Conservation (phyloP, 1,284 basidiomycete species). For the Naganishia albida region DNA sequence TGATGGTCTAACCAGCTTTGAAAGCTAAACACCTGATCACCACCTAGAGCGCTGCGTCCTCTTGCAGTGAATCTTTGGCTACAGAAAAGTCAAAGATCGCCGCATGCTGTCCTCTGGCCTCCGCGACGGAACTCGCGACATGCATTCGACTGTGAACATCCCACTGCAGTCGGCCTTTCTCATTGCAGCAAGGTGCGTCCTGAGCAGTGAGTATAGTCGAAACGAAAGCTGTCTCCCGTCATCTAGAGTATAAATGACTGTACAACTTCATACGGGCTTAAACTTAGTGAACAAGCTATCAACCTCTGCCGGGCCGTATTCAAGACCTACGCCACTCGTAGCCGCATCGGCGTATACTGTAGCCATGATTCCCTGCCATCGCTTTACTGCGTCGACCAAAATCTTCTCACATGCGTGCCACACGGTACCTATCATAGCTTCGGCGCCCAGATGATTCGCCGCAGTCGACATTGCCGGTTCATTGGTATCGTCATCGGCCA, state of each 20-base stretch:
- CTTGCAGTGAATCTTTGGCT: no score
- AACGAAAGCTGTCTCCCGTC: no score
- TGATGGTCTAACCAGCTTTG: not conserved
- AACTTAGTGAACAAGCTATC: slow-evolving; percentile 66
- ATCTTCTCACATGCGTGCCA: slow-evolving; percentile 88
- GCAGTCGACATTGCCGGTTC: not conserved
- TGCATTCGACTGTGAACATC: no score
- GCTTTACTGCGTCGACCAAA: slow-evolving; percentile 68
- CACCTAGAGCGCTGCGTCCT: no score
- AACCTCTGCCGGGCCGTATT: slow-evolving; percentile 74
- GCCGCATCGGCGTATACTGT: slow-evolving; percentile 69
- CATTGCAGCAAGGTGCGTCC: no score
- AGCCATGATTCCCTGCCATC: slow-evolving; percentile 67
- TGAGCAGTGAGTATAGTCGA: no score
- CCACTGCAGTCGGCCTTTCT: no score
- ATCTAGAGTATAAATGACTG: not conserved
- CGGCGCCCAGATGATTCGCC: slow-evolving; percentile 48
- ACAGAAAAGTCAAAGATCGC: no score
- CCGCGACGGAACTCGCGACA: no score
- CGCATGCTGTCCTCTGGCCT: no score
- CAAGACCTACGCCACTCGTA: slow-evolving; percentile 64
- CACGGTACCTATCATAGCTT: slow-evolving; percentile 73
- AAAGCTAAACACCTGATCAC: no score
- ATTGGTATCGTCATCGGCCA: slow-evolving; percentile 30
- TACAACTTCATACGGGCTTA: slow-evolving; percentile 9